Conservation (phyloP, 805 yeast genomes). For the Pichia ethanolica region DNA sequence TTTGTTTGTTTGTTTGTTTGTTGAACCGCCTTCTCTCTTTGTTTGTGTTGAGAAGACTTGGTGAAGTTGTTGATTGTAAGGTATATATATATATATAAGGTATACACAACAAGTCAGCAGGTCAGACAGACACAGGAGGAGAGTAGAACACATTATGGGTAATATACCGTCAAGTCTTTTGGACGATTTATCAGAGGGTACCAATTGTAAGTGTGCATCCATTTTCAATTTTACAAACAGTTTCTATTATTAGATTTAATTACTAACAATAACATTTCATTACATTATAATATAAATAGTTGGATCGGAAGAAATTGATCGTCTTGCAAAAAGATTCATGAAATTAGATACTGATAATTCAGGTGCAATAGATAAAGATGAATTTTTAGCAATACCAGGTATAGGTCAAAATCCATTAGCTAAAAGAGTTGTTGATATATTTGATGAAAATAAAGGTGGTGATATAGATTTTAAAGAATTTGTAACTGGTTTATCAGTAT, state of each 20-base stretch:
- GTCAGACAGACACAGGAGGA: background rate
- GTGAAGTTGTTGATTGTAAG: no score
- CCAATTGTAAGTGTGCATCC: conserved; percentile 45
- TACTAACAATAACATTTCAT: background rate
- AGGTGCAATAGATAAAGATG: conserved; percentile 86
- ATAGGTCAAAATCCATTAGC: conserved; percentile 88
- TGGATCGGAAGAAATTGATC: conserved; percentile 84
- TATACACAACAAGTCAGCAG: background rate
- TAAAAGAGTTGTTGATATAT: conserved; percentile 81
- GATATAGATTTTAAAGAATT: conserved; percentile 94
- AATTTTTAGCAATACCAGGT: conserved; percentile 89
- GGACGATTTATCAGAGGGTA: conserved; percentile 71
- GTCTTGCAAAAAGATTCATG: conserved; percentile 89
- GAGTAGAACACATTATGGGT: conserved; percentile 22
- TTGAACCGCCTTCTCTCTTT: no score
- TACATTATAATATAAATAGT: conserved; percentile 30
- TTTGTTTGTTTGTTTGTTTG: no score
- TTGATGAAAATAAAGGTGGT: conserved; percentile 89
- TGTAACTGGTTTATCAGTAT: conserved; percentile 60
- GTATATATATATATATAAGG: no score
- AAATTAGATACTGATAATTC: conserved; percentile 88
- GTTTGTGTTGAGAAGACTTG: no score
- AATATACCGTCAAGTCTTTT: conserved; percentile 35
- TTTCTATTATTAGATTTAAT: no score
- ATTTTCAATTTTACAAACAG: no score